Evolutionary conservation across 2,329 filamentous ascomycete genomes (phyloP).

Genomic region (Diplodia corticola): DNA sequence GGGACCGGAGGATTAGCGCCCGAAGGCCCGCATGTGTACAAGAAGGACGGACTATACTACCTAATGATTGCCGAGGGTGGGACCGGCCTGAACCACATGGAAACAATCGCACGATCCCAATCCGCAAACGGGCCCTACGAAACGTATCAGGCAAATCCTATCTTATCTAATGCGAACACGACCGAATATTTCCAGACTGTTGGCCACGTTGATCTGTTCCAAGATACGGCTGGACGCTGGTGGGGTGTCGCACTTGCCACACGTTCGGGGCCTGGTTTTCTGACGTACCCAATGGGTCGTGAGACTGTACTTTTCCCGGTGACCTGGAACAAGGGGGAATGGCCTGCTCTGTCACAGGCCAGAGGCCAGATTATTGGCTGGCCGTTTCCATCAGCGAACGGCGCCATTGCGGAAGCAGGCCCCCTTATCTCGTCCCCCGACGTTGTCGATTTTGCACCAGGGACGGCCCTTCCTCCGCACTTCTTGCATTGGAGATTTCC

Average conservation of each 20-base stretch:
- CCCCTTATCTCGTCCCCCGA: slow-evolving; percentile 49
- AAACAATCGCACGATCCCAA: slow-evolving; percentile 41
- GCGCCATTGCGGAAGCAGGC: slow-evolving; percentile 43
- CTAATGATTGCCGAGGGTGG: slow-evolving; percentile 41
- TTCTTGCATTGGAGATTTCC: slow-evolving; percentile 60
- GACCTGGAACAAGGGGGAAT: slow-evolving; percentile 36
- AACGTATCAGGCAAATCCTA: slow-evolving; percentile 41
- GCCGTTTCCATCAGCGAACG: slow-evolving; percentile 39
- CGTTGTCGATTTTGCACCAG: slow-evolving; percentile 48
- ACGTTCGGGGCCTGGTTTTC: slow-evolving; percentile 36
- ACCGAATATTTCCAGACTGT: slow-evolving; percentile 42
- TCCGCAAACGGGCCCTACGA: slow-evolving; percentile 47
- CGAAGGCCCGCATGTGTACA: slow-evolving; percentile 43
- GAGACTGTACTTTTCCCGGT: slow-evolving; percentile 34
- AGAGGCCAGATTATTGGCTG: slow-evolving; percentile 49
- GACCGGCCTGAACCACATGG: slow-evolving; percentile 43
- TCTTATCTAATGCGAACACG: slow-evolving; percentile 44
- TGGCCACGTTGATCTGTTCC: slow-evolving; percentile 41
- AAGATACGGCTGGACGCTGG: slow-evolving; percentile 36
- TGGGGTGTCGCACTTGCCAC: slow-evolving; percentile 39
- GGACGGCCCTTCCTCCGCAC: slow-evolving; percentile 51
- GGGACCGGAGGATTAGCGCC: slow-evolving; percentile 37
- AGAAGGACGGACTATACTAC: slow-evolving; percentile 41
- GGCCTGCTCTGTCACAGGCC: slow-evolving; percentile 49
- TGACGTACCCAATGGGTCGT: slow-evolving; percentile 39